phyloP scores from a whole-genome alignment of 768 basidiomycete species.

The Auricularia sp. region DNA sequence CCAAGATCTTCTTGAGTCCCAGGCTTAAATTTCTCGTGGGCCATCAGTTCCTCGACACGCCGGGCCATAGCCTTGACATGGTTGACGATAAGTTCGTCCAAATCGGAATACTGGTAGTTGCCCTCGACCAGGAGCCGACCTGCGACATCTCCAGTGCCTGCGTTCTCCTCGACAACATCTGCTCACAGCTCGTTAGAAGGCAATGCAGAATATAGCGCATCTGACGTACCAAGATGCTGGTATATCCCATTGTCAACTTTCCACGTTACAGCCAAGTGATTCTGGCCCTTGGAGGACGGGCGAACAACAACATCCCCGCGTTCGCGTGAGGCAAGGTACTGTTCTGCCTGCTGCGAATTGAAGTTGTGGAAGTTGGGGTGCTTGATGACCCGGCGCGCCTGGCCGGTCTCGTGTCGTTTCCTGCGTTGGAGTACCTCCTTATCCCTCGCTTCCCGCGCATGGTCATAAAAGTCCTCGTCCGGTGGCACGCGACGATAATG shows the following conservation, averaged over 20 bases:
- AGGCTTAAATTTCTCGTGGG: constrained; percentile 89
- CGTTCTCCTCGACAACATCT: neutral
- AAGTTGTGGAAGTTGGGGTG: constrained; percentile 98
- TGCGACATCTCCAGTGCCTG: constrained; percentile 37
- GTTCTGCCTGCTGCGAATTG: constrained; percentile 82
- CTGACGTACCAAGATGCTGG: constrained; percentile 81
- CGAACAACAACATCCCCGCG: constrained; percentile 94
- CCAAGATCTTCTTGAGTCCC: constrained; percentile 84
- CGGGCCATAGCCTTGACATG: constrained; percentile 92
- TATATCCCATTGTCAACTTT: constrained; percentile 94
- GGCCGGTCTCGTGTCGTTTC: constrained; percentile 75
- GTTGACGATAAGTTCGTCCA: constrained; percentile 95
- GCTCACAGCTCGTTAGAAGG: too few relatives aligned
- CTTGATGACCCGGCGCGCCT: constrained; percentile 79
- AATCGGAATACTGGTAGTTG: constrained; percentile 78
- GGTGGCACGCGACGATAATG: constrained; percentile 48
- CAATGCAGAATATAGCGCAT: neutral
- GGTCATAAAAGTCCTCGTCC: constrained; percentile 55
- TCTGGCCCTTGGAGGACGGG: constrained; percentile 86
- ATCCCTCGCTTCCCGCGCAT: constrained; percentile 54
- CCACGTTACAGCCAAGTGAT: constrained; percentile 97
- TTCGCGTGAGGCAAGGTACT: constrained; percentile 79
- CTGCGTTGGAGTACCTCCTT: constrained; percentile 66
- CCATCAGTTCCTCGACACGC: constrained; percentile 88
- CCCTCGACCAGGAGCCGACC: constrained; percentile 63